Percentiles rank a stretch among this genome's conserved stretches.
phyloP scores from a whole-genome alignment of 768 basidiomycete genomes.

The Russula abietina region DNA sequence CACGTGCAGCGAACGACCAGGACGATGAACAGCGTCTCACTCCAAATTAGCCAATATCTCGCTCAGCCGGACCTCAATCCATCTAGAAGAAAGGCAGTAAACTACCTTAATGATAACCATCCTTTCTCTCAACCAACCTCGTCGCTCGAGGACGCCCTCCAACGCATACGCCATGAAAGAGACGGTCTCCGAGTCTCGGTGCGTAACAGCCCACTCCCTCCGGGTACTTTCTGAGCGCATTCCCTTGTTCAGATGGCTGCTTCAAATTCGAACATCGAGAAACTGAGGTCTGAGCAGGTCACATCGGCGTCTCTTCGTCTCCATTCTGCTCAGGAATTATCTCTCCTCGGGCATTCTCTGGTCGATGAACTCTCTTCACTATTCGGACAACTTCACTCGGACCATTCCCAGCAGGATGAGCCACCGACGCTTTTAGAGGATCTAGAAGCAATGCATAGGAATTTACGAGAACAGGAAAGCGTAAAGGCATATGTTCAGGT shows the following conservation, averaged over 20 bases:
- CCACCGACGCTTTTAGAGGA: slow-evolving; percentile 70
- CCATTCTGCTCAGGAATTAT: slow-evolving; percentile 63
- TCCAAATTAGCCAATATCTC: slow-evolving; percentile 44
- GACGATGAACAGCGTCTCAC: slow-evolving; percentile 27
- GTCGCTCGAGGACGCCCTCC: slow-evolving; percentile 44
- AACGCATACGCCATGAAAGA: slow-evolving; percentile 34
- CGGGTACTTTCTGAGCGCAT: slow-evolving; percentile 32
- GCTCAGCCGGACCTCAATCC: slow-evolving; percentile 40
- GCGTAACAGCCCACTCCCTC: slow-evolving; percentile 23
- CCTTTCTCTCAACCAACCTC: slow-evolving; percentile 34
- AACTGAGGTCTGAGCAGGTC: slow-evolving; percentile 45
- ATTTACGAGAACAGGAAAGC: slow-evolving; percentile 68
- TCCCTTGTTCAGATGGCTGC: slow-evolving; percentile 52
- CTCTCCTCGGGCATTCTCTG: slow-evolving; percentile 68
- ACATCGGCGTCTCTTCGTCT: slow-evolving; percentile 44
- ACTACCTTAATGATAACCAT: slow-evolving; percentile 43
- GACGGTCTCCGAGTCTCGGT: slow-evolving; percentile 30
- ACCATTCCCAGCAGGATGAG: slow-evolving; percentile 42
- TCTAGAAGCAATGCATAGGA: slow-evolving; percentile 71
- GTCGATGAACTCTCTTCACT: slow-evolving; percentile 72
- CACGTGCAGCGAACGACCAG: not conserved
- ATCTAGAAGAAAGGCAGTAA: slow-evolving; percentile 34
- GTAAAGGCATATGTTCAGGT: slow-evolving; percentile 73
- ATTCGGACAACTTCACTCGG: slow-evolving; percentile 56
- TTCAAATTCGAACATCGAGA: slow-evolving; percentile 46